These are phyloP conservation scores for Cladophialophora yegresii DNA, from an alignment of 2,329 filamentous ascomycete species.

Conservation along the genomic window DNA sequence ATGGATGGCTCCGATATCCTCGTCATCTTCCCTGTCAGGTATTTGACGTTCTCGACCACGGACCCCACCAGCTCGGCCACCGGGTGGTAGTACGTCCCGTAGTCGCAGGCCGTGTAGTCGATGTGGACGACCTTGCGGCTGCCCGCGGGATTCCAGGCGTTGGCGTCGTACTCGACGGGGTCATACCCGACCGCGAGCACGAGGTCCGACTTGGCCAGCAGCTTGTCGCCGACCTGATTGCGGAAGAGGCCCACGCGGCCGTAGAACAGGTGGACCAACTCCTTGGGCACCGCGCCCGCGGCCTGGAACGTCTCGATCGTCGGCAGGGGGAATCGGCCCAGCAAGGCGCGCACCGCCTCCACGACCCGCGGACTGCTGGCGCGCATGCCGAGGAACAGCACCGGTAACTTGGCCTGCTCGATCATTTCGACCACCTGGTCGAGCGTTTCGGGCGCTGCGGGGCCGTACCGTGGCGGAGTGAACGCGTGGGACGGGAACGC, in stretches of 20 bases:
- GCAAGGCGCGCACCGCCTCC: slow-evolving; percentile 46
- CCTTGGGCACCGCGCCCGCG: slow-evolving; percentile 50
- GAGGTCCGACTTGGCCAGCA: slow-evolving; percentile 49
- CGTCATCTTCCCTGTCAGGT: slow-evolving; percentile 41
- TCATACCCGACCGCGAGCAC: slow-evolving; percentile 53
- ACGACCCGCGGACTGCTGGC: slow-evolving; percentile 48
- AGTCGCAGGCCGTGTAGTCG: slow-evolving; percentile 46
- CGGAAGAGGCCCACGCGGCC: slow-evolving; percentile 53
- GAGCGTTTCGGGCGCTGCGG: slow-evolving; percentile 42
- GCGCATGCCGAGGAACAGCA: slow-evolving; percentile 52
- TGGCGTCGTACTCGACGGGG: slow-evolving; percentile 53
- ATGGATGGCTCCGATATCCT: slow-evolving; percentile 44
- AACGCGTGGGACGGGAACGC: slow-evolving; percentile 48
- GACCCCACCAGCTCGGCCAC: slow-evolving; percentile 49
- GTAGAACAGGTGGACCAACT: slow-evolving; percentile 50
- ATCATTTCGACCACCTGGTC: slow-evolving; percentile 43
- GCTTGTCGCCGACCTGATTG: slow-evolving; percentile 52
- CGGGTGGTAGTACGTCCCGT: slow-evolving; percentile 48
- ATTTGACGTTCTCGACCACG: slow-evolving; percentile 46
- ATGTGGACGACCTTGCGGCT: slow-evolving; percentile 49
- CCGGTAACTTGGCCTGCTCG: slow-evolving; percentile 44
- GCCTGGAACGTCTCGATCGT: slow-evolving; percentile 57
- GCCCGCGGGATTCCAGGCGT: slow-evolving; percentile 48
- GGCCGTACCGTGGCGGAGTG: slow-evolving; percentile 46
- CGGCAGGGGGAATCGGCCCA: slow-evolving; percentile 48